Conservation (phyloP, 768 basidiomycete genomes). For the Psilocybe cyanescens region DNA sequence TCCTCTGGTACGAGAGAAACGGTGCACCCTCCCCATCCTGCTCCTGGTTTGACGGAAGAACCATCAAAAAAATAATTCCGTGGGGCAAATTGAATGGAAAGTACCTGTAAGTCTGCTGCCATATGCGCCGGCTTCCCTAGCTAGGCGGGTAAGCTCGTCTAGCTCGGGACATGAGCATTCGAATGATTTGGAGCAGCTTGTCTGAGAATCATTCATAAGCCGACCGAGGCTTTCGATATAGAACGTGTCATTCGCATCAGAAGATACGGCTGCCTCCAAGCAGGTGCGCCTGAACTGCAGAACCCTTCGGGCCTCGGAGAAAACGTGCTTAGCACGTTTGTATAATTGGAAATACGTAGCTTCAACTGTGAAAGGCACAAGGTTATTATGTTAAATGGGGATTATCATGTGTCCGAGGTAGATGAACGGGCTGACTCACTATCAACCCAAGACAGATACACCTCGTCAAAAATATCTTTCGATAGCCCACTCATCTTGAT, state of each 20-base stretch:
- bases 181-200: slow-evolving; percentile 67
- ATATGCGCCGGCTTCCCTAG: slow-evolving; percentile 71
- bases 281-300: slow-evolving; percentile 77
- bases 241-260: slow-evolving; percentile 15
- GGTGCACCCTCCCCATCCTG: slow-evolving; percentile 92
- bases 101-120: slow-evolving; percentile 85
- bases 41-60: slow-evolving; percentile 47
- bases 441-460: slow-evolving; percentile 81
- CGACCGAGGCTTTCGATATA: slow-evolving; percentile 49
- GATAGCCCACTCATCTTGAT: slow-evolving; percentile 62
- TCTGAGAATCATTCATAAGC: slow-evolving; percentile 82
- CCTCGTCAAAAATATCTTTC: slow-evolving; percentile 57
- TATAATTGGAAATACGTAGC: slow-evolving; percentile 82
- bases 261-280: slow-evolving; percentile 39
- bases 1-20: slow-evolving; percentile 77
- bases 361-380: slow-evolving; percentile 57
- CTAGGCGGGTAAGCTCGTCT: slow-evolving; percentile 67
- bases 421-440: slow-evolving; percentile 48
- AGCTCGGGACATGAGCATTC: slow-evolving; percentile 85
- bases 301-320: slow-evolving; percentile 80
- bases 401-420: slow-evolving; percentile 3
- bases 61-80: background rate
- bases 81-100: slow-evolving; percentile 11
- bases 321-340: slow-evolving; percentile 81
- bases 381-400: background rate